Conservation (phyloP, 345 rosid genomes). For the Syzygium aqueum region DNA sequence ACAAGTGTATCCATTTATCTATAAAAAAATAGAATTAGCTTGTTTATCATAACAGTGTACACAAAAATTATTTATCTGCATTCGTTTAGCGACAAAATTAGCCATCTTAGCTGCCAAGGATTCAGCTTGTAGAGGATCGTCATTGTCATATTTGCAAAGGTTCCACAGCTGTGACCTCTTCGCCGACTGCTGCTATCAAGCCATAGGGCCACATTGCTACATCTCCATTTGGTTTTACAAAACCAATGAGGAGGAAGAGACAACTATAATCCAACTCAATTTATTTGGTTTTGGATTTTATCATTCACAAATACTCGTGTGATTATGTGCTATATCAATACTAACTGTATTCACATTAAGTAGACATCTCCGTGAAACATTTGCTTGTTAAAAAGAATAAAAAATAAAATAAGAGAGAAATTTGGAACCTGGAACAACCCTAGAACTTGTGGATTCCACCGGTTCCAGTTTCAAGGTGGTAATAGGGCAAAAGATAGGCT, state of each 20-base stretch:
- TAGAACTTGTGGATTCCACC: not conserved
- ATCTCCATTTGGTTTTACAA: not conserved
- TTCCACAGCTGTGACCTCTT: not conserved
- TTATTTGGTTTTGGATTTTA: not conserved
- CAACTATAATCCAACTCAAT: not conserved
- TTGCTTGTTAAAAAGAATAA: not conserved
- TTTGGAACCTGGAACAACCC: not conserved
- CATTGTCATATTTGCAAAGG: not conserved
- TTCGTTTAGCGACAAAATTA: not conserved
- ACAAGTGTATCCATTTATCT: not conserved
- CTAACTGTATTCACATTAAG: not conserved
- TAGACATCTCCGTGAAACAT: not conserved
- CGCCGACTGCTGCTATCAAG: not conserved
- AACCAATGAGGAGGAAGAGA: not conserved
- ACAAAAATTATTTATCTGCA: not conserved
- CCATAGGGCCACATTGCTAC: not conserved
- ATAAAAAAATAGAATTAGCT: not conserved
- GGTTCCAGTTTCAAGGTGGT: not conserved
- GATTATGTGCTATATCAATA: not conserved
- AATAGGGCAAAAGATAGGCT: not conserved
- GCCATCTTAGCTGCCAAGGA: not conserved
- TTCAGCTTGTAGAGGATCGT: not conserved
- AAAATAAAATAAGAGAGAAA: not conserved
- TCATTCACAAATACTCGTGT: not conserved
- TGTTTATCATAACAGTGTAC: not conserved